Percentiles rank a stretch among this genome's conserved stretches.
These are phyloP conservation scores for Suhomyces wounanorum DNA, from an alignment of 1,139 yeast genomes.

Conservation along the genomic window DNA sequence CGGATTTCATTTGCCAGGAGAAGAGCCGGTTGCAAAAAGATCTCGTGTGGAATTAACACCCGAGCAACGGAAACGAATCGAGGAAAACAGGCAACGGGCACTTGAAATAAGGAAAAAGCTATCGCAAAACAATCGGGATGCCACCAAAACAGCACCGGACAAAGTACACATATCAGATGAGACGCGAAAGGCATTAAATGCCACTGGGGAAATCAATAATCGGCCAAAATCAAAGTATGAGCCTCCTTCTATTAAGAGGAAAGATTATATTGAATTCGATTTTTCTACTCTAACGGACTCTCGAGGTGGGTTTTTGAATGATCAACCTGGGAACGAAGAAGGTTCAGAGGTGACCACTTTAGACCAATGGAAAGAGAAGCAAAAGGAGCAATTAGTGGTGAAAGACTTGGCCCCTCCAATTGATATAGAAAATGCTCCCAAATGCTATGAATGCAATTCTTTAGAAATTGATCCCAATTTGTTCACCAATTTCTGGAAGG, in stretches of 20 bases:
- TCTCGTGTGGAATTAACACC: constrained; percentile 43
- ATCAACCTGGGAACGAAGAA: constrained; percentile 19
- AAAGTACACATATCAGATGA: constrained; percentile 14
- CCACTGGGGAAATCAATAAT: constrained; percentile 1
- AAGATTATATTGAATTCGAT: constrained; percentile 89
- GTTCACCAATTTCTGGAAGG: constrained; percentile 62
- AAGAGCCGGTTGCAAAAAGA: constrained; percentile 12
- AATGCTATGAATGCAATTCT: constrained; percentile 79
- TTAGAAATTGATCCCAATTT: constrained; percentile 78
- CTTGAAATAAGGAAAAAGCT: constrained; percentile 50
- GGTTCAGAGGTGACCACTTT: constrained; percentile 48
- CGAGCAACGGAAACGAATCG: constrained; percentile 55
- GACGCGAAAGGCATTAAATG: constrained; percentile 14
- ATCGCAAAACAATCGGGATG: constrained; percentile 32
- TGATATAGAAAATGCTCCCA: constrained; percentile 71
- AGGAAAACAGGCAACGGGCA: constrained; percentile 60
- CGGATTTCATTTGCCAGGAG: constrained; percentile 11
- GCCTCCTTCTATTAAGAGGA: constrained; percentile 51
- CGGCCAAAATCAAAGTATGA: constrained; percentile 20
- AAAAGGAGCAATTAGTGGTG: constrained; percentile 38
- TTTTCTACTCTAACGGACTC: constrained; percentile 86
- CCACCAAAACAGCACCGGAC: constrained; percentile 19
- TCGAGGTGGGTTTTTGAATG: constrained; percentile 77
- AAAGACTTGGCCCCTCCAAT: constrained; percentile 67
- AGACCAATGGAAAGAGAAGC: constrained; percentile 78